Base-by-base conservation (phyloP, 768 basidiomycete species). In the Russula olivacea region DNA sequence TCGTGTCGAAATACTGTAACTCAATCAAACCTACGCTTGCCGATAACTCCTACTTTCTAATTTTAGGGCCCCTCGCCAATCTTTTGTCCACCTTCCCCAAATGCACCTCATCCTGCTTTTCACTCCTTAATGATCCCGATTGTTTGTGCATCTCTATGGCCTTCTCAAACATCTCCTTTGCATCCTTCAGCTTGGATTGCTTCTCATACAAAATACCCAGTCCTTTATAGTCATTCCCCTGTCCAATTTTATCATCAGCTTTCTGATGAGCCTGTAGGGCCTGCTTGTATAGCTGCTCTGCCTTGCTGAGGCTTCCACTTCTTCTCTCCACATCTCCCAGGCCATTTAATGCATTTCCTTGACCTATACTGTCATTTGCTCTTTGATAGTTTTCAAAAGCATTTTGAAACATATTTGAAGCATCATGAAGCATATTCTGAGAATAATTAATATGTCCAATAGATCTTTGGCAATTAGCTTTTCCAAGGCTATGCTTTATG, bases 221-320 rank as follows among this genome's bases (percentile, higher is more conserved):
- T 7, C 53, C 53, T 34, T 64, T 64, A 4, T 59, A 64, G 28
- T 55, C 63, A 43, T 64, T 64, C 1, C 63, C 63, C 41, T 64
- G 63, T 21, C 63, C 63, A 40, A 64, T 52, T 43, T 59, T 64
- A 4, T 64, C 63, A 54, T 59, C n/a, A 15, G 63, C 58, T 23
- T 50, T 59, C 19, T 43, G 34, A 21, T 64, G 63, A 19, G 63
- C 63, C 9, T 55, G 11, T 8, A 64, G 3, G 15, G 63, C 63
- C 11, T 36, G 36, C 5, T 43, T 50, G 9, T 64, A 64, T 14
- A 55, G 28, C 53, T 55, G 14, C 14, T 64, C 58, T 36, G 63
- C 63, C 12, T 11, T 38, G 6, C 11, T n/a, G 14, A 59, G 47
- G 4, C 23, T 12, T 34, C 53, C 47, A 1, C 9, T 25, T 43